A percentile compares a stretch with the other conserved stretches of the same genome.
Evolutionary conservation across 805 yeast species (phyloP).

Genomic region (Candida awuae): DNA sequence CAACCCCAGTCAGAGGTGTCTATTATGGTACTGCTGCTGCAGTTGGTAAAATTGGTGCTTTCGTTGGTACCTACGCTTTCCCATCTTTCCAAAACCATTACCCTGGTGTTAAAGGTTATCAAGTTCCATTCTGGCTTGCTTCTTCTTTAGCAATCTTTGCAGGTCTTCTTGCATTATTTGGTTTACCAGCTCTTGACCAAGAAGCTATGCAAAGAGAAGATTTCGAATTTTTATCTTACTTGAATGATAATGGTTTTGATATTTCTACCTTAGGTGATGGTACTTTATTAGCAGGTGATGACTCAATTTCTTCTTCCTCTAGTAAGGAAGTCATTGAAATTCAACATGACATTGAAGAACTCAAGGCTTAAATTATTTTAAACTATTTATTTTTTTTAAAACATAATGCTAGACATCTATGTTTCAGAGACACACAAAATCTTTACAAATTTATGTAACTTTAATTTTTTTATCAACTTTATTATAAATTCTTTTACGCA

Average conservation of each 20-base stretch:
- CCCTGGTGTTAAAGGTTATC: slow-evolving; percentile 54
- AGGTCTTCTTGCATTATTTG: slow-evolving; percentile 59
- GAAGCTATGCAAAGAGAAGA: slow-evolving; percentile 78
- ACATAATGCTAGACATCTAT: background rate
- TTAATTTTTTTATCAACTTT: no score
- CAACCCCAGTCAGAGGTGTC: slow-evolving; percentile 85
- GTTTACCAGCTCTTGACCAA: slow-evolving; percentile 77
- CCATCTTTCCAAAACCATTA: slow-evolving; percentile 64
- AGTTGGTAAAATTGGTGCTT: slow-evolving; percentile 86
- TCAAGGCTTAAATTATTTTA: background rate
- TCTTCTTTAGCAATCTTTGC: slow-evolving; percentile 69
- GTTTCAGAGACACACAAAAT: no score
- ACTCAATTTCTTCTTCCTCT: background rate
- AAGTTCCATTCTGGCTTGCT: slow-evolving; percentile 77
- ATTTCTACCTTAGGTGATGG: slow-evolving; percentile 45
- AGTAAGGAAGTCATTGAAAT: slow-evolving; percentile 5
- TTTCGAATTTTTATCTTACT: slow-evolving; percentile 56
- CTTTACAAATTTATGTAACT: no score
- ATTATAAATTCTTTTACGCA: no score
- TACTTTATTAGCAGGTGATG: slow-evolving; percentile 10
- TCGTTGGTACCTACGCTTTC: slow-evolving; percentile 82
- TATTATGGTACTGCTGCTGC: slow-evolving; percentile 92
- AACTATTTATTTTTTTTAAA: background rate
- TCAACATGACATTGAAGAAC: background rate
- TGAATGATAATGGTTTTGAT: slow-evolving; percentile 64